Evolutionary conservation across 805 yeast genomes (phyloP).

Genomic region (Ogataea sp.): DNA sequence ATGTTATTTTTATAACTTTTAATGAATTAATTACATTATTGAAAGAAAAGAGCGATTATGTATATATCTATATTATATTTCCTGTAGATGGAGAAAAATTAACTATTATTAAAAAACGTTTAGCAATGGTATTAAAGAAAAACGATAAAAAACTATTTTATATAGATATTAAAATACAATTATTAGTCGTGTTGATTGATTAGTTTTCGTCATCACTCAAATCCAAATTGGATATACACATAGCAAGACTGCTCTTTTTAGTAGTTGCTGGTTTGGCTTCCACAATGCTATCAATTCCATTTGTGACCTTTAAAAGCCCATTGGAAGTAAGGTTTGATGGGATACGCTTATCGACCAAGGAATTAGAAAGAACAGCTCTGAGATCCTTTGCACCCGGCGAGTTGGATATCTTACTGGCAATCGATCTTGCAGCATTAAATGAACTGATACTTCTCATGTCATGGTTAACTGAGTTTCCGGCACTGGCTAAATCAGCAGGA

Average conservation of each 20-base stretch:
- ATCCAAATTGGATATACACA: constrained; percentile 12
- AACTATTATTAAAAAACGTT: too few relatives aligned
- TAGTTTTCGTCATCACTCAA: constrained; percentile 11
- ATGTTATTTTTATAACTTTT: background rate
- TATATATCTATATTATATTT: too few relatives aligned
- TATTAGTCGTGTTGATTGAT: too few relatives aligned
- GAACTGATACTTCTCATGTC: constrained; percentile 1
- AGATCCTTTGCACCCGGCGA: constrained; percentile 31
- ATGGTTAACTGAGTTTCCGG: background rate
- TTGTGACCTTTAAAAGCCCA: background rate
- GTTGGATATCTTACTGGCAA: constrained; percentile 8
- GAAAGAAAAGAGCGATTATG: background rate
- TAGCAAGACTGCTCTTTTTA: constrained; percentile 14
- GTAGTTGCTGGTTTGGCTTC: background rate
- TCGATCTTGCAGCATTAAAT: constrained; percentile 9
- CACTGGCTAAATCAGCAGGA: background rate
- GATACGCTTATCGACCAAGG: background rate
- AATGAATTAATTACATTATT: background rate
- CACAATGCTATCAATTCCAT: background rate
- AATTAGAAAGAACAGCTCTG: constrained; percentile 21
- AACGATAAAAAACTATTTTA: too few relatives aligned
- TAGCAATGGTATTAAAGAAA: too few relatives aligned
- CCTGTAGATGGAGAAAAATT: too few relatives aligned
- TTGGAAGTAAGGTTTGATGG: background rate
- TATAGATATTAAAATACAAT: too few relatives aligned